phyloP scores from a whole-genome alignment of 345 rosid genomes.

The Diplotaxis tenuifolia region DNA sequence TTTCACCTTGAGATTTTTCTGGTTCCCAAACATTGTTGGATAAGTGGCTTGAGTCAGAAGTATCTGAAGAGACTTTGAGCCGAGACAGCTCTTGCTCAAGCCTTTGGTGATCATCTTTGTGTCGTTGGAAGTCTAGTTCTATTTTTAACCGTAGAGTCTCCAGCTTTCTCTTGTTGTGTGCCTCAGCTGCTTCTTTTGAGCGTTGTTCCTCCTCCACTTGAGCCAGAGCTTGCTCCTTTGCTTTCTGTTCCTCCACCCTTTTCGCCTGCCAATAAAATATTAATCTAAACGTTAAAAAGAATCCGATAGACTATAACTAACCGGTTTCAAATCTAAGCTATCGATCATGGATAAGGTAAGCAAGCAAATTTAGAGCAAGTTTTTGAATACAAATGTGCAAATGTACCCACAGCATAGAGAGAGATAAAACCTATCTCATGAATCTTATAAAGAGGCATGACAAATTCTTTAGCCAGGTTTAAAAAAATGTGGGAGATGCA shows the following conservation, averaged over 20 bases:
- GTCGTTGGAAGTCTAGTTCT: slow-evolving; percentile 73
- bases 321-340: background rate
- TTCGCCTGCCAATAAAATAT: slow-evolving; percentile 43
- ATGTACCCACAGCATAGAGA: background rate
- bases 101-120: slow-evolving; percentile 71
- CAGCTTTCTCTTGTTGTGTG: slow-evolving; percentile 62
- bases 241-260: slow-evolving; percentile 57
- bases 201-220: slow-evolving; percentile 57
- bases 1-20: slow-evolving; percentile 40
- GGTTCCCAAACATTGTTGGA: slow-evolving; percentile 28
- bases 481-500: background rate
- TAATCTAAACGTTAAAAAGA: background rate
- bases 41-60: slow-evolving; percentile 40
- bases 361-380: slow-evolving; percentile 10
- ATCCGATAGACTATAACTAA: background rate
- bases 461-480: background rate
- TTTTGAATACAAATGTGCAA: background rate
- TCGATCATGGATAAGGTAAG: slow-evolving; percentile 3
- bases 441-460: background rate
- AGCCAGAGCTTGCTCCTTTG: slow-evolving; percentile 48
- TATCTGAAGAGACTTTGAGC: slow-evolving; percentile 53
- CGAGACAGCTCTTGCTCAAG: slow-evolving; percentile 74
- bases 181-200: slow-evolving; percentile 60
- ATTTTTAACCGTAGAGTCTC: slow-evolving; percentile 64
- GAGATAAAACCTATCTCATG: background rate